phyloP scores from a whole-genome alignment of 768 basidiomycete genomes.

The Chalciporus chontae region DNA sequence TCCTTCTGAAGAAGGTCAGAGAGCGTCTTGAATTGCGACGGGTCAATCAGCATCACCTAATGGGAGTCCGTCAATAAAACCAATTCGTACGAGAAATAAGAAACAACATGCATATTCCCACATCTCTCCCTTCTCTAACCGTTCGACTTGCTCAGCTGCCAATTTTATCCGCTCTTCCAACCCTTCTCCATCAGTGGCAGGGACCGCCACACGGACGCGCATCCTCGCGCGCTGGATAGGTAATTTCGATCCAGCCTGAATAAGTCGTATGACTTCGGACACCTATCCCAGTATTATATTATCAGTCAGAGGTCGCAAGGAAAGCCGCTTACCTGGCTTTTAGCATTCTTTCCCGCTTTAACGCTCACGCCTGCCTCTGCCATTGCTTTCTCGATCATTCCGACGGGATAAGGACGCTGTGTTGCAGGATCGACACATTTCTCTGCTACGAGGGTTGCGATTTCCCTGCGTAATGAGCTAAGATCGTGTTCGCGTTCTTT shows the following conservation, averaged over 20 bases:
- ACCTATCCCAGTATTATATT: slow-evolving; percentile 46
- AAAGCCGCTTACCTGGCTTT: slow-evolving; percentile 69
- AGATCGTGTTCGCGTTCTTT: slow-evolving; percentile 95
- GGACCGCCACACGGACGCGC: slow-evolving; percentile 82
- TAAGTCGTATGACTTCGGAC: slow-evolving; percentile 79
- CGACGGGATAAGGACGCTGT: slow-evolving; percentile 85
- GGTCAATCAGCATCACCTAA: slow-evolving; percentile 90
- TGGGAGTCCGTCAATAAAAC: slow-evolving; percentile 9
- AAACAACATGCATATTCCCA: slow-evolving; percentile 78
- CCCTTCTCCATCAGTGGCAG: slow-evolving; percentile 58
- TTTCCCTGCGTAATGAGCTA: slow-evolving; percentile 76
- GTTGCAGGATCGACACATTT: slow-evolving; percentile 94
- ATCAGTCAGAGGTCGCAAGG: neutral
- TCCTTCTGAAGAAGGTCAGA: slow-evolving; percentile 90
- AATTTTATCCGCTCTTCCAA: slow-evolving; percentile 70
- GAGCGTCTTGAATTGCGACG: slow-evolving; percentile 83
- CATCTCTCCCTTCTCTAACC: slow-evolving; percentile 69
- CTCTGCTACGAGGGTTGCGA: slow-evolving; percentile 90
- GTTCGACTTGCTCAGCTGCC: slow-evolving; percentile 80
- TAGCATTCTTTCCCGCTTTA: slow-evolving; percentile 84
- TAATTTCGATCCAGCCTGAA: slow-evolving; percentile 80
- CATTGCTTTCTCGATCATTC: slow-evolving; percentile 99
- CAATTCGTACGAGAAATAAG: neutral
- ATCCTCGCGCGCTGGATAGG: slow-evolving; percentile 93
- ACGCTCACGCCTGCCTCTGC: slow-evolving; percentile 91